Evolutionary conservation across 164 flowering plant genomes (phyloP).

Genomic region (Macadamia tetraphylla): DNA sequence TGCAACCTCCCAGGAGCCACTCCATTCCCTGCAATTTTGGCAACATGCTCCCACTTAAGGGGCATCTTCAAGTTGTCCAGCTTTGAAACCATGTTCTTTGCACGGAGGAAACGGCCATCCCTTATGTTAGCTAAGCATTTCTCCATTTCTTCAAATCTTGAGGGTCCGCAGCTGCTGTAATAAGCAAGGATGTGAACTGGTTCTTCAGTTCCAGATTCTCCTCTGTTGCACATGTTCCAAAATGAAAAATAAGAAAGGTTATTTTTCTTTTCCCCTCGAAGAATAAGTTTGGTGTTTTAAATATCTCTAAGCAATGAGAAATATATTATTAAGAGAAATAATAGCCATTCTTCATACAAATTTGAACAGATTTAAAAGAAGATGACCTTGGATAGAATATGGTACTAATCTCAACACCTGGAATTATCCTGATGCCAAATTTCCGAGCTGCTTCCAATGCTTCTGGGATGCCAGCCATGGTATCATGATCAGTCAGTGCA

Average conservation of each 20-base stretch:
- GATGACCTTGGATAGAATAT: slow-evolving; percentile 52
- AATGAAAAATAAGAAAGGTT: not conserved
- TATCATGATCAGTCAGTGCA: slow-evolving; percentile 91
- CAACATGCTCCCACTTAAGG: slow-evolving; percentile 77
- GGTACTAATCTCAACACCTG: slow-evolving; percentile 95
- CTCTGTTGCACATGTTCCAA: slow-evolving; percentile 25
- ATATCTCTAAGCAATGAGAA: not conserved
- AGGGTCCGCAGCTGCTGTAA: slow-evolving; percentile 84
- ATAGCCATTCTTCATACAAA: not conserved
- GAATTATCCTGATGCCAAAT: slow-evolving; percentile 78
- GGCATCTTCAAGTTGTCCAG: slow-evolving; percentile 76
- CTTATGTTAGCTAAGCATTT: slow-evolving; percentile 61
- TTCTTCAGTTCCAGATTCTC: slow-evolving; percentile 55
- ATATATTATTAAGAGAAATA: not conserved
- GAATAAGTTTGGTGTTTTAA: not conserved
- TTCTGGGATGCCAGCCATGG: slow-evolving; percentile 90
- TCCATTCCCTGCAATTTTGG: slow-evolving; percentile 80
- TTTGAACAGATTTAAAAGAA: not conserved
- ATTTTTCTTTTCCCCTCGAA: not conserved
- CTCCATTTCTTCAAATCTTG: slow-evolving; percentile 52
- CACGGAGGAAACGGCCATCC: slow-evolving; percentile 79
- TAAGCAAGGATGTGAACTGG: slow-evolving; percentile 95
- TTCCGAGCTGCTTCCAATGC: slow-evolving; percentile 77
- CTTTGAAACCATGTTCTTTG: slow-evolving; percentile 66
- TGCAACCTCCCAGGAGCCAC: slow-evolving; percentile 96